Base-by-base conservation (phyloP, 768 basidiomycete species). In the Tricholoma sp. region DNA sequence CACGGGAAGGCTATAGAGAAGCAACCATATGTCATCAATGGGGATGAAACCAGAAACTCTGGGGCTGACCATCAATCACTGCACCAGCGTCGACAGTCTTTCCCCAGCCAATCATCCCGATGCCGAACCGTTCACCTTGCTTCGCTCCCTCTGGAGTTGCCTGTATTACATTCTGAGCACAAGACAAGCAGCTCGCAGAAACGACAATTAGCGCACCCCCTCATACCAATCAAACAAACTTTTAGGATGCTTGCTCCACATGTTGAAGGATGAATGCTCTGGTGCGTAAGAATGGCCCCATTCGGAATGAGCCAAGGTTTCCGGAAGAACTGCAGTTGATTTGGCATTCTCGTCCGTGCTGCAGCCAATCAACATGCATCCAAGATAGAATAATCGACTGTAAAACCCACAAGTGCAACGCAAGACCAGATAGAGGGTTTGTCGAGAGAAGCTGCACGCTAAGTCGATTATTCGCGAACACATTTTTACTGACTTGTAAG, bases 391-490 rank as follows among this genome's bases (percentile, higher is more conserved):
- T 7, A 17, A 28, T 15, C 1, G 20, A 51, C 6, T 17, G 15
- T 34, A 45, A 15, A 6, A 65, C 65, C 6, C 39, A 74, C 72
- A 70, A 48, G 36, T 70, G 63, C 0, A 63, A 50, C 0, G 65
- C 61, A 3, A 73, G 55, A 20, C 56, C 59, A 9, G 64, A 61
- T 1, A 75, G 55, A 3, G 70, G 67, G 31, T 72, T 69, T 1
- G 62, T 61, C 4, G 73, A 73, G 1, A 70, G 50, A 1, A 76
- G 63, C 32, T 67, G 61, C 36, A 72, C 58, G 53, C 72, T 74
- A 1, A 79, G 64, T 0, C 76, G 69, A 59, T 76, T 79, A 54
- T 79, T 77, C 2, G 72, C 71, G 52, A 74, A 78, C 0, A 74
- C 71, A 48, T 75, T 68, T 11, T 61, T 61, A 24, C 62, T 60